Conservation (phyloP, 2,329 filamentous ascomycete species). For the Aspergillus bombycis region DNA sequence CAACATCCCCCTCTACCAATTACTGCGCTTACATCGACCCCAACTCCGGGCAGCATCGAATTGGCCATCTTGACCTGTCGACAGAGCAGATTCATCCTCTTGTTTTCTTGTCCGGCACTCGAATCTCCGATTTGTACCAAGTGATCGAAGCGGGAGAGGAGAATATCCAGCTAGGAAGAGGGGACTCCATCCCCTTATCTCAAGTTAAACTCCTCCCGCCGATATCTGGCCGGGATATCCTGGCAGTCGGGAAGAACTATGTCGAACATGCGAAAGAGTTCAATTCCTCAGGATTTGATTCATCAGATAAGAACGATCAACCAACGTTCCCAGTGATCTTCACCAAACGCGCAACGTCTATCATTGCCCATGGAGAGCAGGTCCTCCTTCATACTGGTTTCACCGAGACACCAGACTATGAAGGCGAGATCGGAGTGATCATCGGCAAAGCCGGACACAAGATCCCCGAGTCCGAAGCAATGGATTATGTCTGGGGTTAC, state of each 20-base stretch:
- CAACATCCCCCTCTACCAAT: neutral
- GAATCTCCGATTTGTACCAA: conserved; percentile 50
- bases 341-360: conserved; percentile 58
- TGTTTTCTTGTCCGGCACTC: neutral
- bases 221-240: conserved; percentile 54
- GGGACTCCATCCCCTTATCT: conserved; percentile 33
- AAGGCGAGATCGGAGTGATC: too few species aligned
- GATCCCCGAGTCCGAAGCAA: too few species aligned
- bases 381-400: too few species aligned
- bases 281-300: conserved; percentile 59
- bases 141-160: conserved; percentile 29
- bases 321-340: conserved; percentile 61
- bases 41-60: neutral
- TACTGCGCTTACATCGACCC: neutral
- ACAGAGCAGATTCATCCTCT: neutral
- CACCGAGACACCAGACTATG: too few species aligned
- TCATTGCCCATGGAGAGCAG: conserved; percentile 36
- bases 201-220: conserved; percentile 51
- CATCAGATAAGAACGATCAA: conserved; percentile 55
- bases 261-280: conserved; percentile 61
- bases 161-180: conserved; percentile 49
- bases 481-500: too few species aligned
- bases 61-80: neutral
- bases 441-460: too few species aligned
- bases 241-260: conserved; percentile 63